Base-by-base conservation (phyloP, 176 grass and related monocot genomes). In the Aegilops sharonensis region DNA sequence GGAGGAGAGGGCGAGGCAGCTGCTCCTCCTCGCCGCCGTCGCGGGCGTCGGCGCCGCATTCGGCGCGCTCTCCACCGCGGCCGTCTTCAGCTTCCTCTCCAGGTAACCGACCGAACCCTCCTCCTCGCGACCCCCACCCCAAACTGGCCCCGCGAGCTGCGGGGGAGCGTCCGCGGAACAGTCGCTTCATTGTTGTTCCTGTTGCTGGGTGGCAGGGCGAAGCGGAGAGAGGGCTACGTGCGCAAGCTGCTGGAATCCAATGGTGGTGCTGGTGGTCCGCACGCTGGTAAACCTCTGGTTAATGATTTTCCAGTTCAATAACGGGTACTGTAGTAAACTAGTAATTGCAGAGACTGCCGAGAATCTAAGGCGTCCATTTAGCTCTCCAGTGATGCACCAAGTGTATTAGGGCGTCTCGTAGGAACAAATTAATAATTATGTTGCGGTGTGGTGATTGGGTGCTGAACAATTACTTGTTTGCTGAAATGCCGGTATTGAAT, bases 1-100 rank as follows among this genome's bases (percentile, higher is more conserved):
- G 93, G 84, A 80, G 54, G 89, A 90, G 39, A 89, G 83, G 65
- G 90, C 92, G 60, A 91, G 78, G 89, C 85, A 91, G 68, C 92
- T 89, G 85, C 87, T 91, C 20, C 82, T 92, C 52, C 77, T 87
- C 36, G 85, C 92, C 76, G 90, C 77, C 40, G 82, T 87, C 36
- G 85, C 92, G 61, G 90, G 80, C 12, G 75, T 85, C 9, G 82
- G 92, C 39, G 93, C 87, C 15, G 70, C 83, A 23, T 63, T 93
- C 32, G 92, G 94, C 13, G 95, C 89, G 48, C 54, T 99, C 79
- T 89, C 92, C 9, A 67, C 87, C 6, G 57, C 90, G 4, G 79
- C 90, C 43, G 5, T 94, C 45, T 78, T 91, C 32, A 87, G 50
- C 6, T 27, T 87, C 63, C 31, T 91, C 64, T 88, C 94, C 11